Percentiles rank a stretch among this genome's conserved stretches.
Evolutionary conservation across 768 basidiomycete species (phyloP).

Genomic region (Dentipellis fragilis): DNA sequence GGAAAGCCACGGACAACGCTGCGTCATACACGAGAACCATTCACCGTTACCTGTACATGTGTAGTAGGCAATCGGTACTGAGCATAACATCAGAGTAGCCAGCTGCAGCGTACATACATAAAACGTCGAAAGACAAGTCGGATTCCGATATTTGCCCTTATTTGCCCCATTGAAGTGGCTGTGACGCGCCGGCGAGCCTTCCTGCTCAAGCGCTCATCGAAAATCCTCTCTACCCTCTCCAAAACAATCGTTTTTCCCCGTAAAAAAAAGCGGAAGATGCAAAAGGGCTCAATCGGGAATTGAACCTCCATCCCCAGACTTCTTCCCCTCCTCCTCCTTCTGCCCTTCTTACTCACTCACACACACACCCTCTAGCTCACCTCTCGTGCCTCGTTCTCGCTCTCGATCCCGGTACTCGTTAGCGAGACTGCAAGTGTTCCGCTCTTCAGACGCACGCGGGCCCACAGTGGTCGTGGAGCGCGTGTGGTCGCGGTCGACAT

Average conservation of each 20-base stretch:
- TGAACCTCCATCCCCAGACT: background rate
- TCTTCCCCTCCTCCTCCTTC: background rate
- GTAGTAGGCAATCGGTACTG: too few relatives aligned
- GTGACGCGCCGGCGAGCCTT: too few relatives aligned
- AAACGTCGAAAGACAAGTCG: too few relatives aligned
- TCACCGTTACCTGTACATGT: too few relatives aligned
- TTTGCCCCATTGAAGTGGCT: too few relatives aligned
- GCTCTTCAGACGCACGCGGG: background rate
- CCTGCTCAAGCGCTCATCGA: too few relatives aligned
- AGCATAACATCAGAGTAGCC: too few relatives aligned
- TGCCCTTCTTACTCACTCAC: background rate
- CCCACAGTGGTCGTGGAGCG: conserved; percentile 15
- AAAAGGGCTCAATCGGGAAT: background rate
- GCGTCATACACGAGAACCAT: too few relatives aligned
- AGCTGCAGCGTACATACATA: too few relatives aligned
- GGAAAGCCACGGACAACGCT: too few relatives aligned
- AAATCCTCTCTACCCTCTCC: too few relatives aligned
- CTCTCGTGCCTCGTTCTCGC: conserved; percentile 4
- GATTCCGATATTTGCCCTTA: too few relatives aligned
- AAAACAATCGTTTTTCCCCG: background rate
- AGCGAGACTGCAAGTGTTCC: background rate
- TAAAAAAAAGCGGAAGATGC: background rate
- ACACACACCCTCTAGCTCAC: background rate
- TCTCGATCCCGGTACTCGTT: background rate
- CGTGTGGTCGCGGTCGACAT: conserved; percentile 26